A percentile compares a stretch with the other conserved stretches of the same genome.
phyloP scores from a whole-genome alignment of 1,139 yeast species.

The Candida sp. region DNA sequence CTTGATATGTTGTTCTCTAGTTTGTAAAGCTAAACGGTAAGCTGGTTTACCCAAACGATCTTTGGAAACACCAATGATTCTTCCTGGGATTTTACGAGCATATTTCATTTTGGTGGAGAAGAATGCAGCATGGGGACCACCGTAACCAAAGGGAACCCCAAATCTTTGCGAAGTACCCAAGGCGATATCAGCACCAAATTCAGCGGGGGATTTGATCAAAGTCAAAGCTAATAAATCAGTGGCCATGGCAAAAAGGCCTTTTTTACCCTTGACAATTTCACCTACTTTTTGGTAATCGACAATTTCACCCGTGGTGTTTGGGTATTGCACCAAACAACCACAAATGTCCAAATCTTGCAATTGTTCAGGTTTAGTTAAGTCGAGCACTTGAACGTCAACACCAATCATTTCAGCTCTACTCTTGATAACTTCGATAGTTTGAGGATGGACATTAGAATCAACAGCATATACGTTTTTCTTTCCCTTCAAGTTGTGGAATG shows the following conservation, averaged over 20 bases:
- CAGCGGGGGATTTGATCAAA: conserved; percentile 76
- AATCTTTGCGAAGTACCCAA: conserved; percentile 93
- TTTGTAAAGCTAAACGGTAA: conserved; percentile 88
- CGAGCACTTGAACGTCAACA: conserved; percentile 60
- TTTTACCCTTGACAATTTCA: conserved; percentile 62
- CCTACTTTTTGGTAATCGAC: conserved; percentile 53
- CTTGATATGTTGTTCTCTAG: conserved; percentile 97
- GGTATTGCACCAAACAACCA: conserved; percentile 90
- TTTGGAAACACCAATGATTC: conserved; percentile 90
- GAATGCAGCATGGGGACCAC: conserved; percentile 99
- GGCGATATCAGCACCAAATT: conserved; percentile 89
- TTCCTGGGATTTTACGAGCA: conserved; percentile 94
- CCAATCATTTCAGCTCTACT: conserved; percentile 78
- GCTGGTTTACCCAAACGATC: conserved; percentile 91
- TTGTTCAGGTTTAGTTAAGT: conserved; percentile 51
- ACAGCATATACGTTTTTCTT: conserved; percentile 70
- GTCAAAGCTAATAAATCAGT: conserved; percentile 90
- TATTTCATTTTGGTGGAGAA: conserved; percentile 78
- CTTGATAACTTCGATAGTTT: conserved; percentile 73
- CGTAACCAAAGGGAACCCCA: conserved; percentile 97
- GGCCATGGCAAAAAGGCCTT: conserved; percentile 81
- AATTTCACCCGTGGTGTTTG: conserved; percentile 82
- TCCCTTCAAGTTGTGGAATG: conserved; percentile 64
- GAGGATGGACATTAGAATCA: conserved; percentile 78
- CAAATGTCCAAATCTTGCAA: conserved; percentile 49